These are phyloP conservation scores for Blepharisma japonicum DNA, from an alignment of 73 alveolate species.

Conservation along the genomic window DNA sequence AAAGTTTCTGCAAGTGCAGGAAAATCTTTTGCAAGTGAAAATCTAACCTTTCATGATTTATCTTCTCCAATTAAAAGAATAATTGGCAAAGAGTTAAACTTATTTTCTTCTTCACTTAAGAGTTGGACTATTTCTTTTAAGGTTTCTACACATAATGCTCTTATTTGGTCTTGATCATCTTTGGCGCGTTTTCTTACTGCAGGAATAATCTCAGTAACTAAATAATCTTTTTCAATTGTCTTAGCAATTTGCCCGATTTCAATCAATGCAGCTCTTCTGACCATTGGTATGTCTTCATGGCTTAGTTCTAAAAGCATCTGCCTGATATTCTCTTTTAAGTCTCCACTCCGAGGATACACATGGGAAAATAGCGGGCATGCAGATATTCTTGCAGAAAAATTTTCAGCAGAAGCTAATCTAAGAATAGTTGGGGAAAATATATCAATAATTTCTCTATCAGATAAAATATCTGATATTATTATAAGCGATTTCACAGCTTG, in stretches of 20 bases:
- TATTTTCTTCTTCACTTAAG: slow-evolving; percentile 86
- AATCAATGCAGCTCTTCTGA: not conserved
- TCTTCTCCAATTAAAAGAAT: slow-evolving; percentile 90
- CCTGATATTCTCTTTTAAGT: not conserved
- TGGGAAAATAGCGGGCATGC: not conserved
- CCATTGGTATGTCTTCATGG: not conserved
- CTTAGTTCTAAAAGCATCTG: not conserved
- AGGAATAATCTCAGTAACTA: slow-evolving; percentile 83
- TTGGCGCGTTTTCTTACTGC: slow-evolving; percentile 77
- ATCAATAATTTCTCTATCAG: not conserved
- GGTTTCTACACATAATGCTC: slow-evolving; percentile 88
- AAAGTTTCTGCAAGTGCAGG: slow-evolving; percentile 96
- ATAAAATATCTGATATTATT: slow-evolving; percentile 6
- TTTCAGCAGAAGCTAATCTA: not conserved
- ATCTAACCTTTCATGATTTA: slow-evolving; percentile 97
- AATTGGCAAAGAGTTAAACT: slow-evolving; percentile 83
- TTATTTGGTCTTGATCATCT: slow-evolving; percentile 93
- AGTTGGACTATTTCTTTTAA: slow-evolving; percentile 85
- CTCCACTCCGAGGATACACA: not conserved
- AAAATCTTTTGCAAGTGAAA: slow-evolving; percentile 87
- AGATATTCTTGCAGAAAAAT: not conserved
- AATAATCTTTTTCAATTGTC: slow-evolving; percentile 83
- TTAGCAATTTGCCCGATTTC: slow-evolving; percentile 2
- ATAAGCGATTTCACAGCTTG: slow-evolving; percentile 4
- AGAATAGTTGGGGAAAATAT: not conserved